phyloP scores from a whole-genome alignment of 305 asterid species.

The Ajuga reptans region DNA sequence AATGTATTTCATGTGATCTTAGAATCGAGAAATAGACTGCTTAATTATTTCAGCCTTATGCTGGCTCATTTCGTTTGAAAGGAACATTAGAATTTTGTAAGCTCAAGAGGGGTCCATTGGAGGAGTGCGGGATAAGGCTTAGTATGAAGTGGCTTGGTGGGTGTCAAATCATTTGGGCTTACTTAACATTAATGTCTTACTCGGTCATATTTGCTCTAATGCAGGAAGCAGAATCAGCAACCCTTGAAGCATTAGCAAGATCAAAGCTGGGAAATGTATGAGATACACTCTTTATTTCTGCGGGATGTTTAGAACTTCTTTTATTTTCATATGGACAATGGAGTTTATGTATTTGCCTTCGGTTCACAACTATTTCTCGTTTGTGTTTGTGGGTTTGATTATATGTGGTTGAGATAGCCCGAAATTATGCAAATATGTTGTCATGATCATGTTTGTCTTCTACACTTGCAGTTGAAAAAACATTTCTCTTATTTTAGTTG shows the following conservation, averaged over 20 bases:
- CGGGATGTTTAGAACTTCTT: slow-evolving; percentile 10
- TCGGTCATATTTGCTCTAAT: slow-evolving; percentile 14
- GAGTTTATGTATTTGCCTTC: slow-evolving; percentile 9
- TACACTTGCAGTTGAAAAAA: neutral
- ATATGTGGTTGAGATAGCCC: slow-evolving; percentile 5
- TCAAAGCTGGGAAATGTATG: slow-evolving; percentile 87
- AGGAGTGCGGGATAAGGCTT: no score
- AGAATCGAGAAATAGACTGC: slow-evolving; percentile 1
- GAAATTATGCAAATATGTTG: neutral
- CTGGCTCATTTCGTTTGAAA: neutral
- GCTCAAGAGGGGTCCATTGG: no score
- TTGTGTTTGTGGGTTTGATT: slow-evolving; percentile 13
- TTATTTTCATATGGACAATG: slow-evolving; percentile 9
- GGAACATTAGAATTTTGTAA: no score
- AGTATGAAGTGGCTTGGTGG: no score
- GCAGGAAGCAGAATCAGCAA: slow-evolving; percentile 93
- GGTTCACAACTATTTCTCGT: slow-evolving; percentile 12
- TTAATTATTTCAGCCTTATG: neutral
- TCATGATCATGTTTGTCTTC: neutral
- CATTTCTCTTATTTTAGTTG: neutral
- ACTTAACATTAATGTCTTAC: slow-evolving; percentile 10
- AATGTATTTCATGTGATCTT: neutral
- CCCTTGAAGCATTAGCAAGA: slow-evolving; percentile 86
- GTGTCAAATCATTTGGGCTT: neutral
- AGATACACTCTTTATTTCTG: slow-evolving; percentile 14